Evolutionary conservation across 1,284 basidiomycete species (phyloP), one percentile per base, ranked within the genome.

Genomic region (Ganoderma resinaceum): DNA sequence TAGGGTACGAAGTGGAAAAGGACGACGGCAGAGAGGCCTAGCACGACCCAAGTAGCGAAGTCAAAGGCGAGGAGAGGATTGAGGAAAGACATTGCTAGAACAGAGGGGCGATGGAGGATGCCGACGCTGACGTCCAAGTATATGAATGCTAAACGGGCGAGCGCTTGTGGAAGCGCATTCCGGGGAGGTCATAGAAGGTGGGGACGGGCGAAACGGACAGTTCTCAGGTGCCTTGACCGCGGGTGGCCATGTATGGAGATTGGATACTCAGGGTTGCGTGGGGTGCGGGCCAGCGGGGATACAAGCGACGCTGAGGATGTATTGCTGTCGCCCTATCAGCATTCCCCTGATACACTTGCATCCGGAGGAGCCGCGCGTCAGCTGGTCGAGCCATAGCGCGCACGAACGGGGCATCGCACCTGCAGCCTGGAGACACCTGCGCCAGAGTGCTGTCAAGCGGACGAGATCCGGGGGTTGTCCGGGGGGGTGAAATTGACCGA

Each of bases 1-100:
- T 87, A 94, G 0, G 89, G 85, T 2, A 90, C 70, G 55, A 91
- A 38, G 70, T 92, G 90, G 2, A 77, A 78, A 29, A 88, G 73
- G 16, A 87, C 58, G 70, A 89, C 68, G 3, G 77, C 67, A 2
- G 74, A 70, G 33, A 80, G 76, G 0, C 78, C 58, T 2, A 78
- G 62, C 1, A 74, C 60, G 14, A 78, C 46, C 26, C 69, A 71
- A 0, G 78, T 66, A 9, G 72, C 31, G 1, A 75, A 60, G 62
- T 66, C 75, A 61, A 75, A 40, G 31, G 33, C 57, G 23, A 40
- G 18, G 55, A 70, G 58, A 31, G 33, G n/a, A n/a, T 67, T 59
- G 18, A 67, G 20, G 38, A 72, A 16, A 18, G 59, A 43, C 71
- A 72, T 72, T 37, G 61, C 53, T 42, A 7, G 46, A 40, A 18